These are phyloP conservation scores for Dioscorea alata DNA, from an alignment of 106 monocot genomes.

Conservation along the genomic window DNA sequence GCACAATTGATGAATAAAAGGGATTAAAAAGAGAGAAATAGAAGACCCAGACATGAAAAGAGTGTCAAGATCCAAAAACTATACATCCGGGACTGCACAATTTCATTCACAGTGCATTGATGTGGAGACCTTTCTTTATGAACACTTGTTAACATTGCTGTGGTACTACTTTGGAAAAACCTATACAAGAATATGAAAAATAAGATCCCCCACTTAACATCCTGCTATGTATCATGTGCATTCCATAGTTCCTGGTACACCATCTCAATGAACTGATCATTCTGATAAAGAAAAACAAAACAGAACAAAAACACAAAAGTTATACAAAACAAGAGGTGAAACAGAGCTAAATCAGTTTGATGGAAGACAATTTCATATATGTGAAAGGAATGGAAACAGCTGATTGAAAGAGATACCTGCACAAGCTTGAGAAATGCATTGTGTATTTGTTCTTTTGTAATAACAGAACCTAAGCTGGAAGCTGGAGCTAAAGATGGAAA, in stretches of 20 bases:
- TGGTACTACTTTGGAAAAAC: no score
- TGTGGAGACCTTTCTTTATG: no score
- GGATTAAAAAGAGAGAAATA: no score
- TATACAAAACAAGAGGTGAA: no score
- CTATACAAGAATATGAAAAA: no score
- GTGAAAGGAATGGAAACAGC: neutral
- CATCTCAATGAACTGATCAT: constrained; percentile 68
- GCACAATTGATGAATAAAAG: no score
- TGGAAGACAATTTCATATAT: neutral
- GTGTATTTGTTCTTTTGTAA: constrained; percentile 66
- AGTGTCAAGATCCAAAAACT: no score
- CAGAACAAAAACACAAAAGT: neutral
- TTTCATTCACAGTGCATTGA: no score
- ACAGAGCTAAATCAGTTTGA: no score
- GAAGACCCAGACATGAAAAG: no score
- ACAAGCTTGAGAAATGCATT: constrained; percentile 65
- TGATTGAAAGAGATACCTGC: constrained; percentile 37
- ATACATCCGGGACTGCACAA: no score
- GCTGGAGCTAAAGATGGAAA: constrained; percentile 68
- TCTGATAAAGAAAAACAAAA: constrained; percentile 30
- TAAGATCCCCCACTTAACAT: neutral
- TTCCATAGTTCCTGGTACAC: constrained; percentile 72
- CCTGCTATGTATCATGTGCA: constrained; percentile 35
- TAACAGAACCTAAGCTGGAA: constrained; percentile 31
- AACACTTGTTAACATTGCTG: no score